Percentiles rank a stretch among this genome's conserved stretches.
Conservation (phyloP, 1,139 yeast genomes). For the Barnettozyma hawaiiensis region DNA sequence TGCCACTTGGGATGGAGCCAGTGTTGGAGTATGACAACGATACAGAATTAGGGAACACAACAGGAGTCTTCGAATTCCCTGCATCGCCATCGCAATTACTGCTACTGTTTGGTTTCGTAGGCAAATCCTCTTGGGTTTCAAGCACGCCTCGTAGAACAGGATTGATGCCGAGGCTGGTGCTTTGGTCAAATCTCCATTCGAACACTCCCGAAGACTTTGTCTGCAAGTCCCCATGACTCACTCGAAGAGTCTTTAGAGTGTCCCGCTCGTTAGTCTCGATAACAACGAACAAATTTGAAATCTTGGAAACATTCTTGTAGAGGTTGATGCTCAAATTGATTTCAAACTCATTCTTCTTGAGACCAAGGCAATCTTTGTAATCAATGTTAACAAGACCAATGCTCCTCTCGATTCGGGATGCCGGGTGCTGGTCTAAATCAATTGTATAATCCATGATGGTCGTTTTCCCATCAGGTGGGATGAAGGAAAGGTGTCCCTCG, state of each 20-base stretch:
- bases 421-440: slow-evolving; percentile 37
- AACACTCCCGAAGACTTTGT: slow-evolving; percentile 48
- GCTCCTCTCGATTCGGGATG: slow-evolving; percentile 22
- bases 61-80: background rate
- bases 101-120: background rate
- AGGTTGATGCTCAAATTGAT: slow-evolving; percentile 52
- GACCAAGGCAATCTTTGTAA: slow-evolving; percentile 57
- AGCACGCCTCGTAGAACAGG: slow-evolving; percentile 64
- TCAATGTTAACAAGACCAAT: slow-evolving; percentile 59
- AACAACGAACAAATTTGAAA: slow-evolving; percentile 54
- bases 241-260: slow-evolving; percentile 46
- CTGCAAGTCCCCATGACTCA: slow-evolving; percentile 70
- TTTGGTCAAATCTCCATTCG: slow-evolving; percentile 68
- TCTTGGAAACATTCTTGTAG: slow-evolving; percentile 43
- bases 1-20: slow-evolving; percentile 75
- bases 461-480: slow-evolving; percentile 86
- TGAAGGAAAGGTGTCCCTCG: slow-evolving; percentile 49
- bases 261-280: slow-evolving; percentile 36
- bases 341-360: slow-evolving; percentile 67
- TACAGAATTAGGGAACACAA: slow-evolving; percentile 44
- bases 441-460: slow-evolving; percentile 60
- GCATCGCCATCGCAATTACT: no score
- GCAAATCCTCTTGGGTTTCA: slow-evolving; percentile 19
- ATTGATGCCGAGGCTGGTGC: slow-evolving; percentile 56
- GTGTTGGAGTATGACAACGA: slow-evolving; percentile 52